Base-by-base conservation (phyloP, 2,329 filamentous ascomycete genomes). In the Metarhizium robertsii region DNA sequence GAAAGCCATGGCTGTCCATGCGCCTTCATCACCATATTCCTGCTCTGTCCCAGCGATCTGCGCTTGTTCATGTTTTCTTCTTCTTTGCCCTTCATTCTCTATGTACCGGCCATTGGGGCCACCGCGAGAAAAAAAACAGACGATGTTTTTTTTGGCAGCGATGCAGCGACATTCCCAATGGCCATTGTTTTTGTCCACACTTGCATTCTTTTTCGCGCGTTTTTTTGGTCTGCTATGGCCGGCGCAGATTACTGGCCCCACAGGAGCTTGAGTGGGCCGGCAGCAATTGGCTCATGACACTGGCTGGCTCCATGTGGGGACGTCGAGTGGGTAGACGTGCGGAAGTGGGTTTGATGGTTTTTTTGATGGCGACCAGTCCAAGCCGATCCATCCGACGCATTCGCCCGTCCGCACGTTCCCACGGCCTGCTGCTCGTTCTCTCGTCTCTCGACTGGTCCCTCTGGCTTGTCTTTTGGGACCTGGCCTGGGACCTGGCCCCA, bases 221-320 rank as follows among this genome's bases (percentile, higher is more conserved):
- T 61, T 57, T 51, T 55, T 60, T 59, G 42, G 25, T 55, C 57
- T 56, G 49, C 46, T 60, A 52, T 55, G 58, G 55, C 56, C 54
- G 52, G 61, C 59, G 65, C 67, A 69, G 64, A 69, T 70, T 70
- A 55, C 57, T 38, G 49, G 64, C 56, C 61, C 69, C 69, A 69
- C 68, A 67, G 54, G 59, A 70, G 67, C 67, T 69, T 54, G 45
- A 48, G 57, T 63, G 61, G 59, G 57, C 58, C 60, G 58, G 49
- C 32, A 58, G 59, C 61, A 57, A 67, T 65, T 66, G 65, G 62
- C 58, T 59, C 54, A 58, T 57, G 20, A 61, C 64, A 61, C 58
- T 62, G 60, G 59, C 47, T 56, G 55, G 58, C 52, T 52, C 55
- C 57, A 53, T 62, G 64, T 65, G 63, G 65, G 58, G 58, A 34